phyloP scores from a whole-genome alignment of 148 eudicot species.

The Simmondsia chinensis region DNA sequence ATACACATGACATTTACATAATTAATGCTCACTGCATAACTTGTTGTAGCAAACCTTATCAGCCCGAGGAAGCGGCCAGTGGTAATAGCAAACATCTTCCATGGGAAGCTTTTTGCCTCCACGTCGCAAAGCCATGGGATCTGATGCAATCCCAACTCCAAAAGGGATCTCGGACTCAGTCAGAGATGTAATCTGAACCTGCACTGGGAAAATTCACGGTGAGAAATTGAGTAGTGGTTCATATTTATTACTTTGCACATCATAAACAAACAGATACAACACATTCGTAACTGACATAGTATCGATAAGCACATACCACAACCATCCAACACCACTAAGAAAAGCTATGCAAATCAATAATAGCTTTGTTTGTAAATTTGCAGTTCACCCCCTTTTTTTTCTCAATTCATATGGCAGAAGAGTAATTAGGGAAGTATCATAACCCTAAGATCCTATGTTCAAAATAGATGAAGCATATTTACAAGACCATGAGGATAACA shows the following conservation, averaged over 20 bases:
- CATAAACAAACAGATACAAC: background rate
- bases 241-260: background rate
- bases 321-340: no score
- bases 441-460: no score
- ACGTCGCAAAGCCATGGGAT: conserved; percentile 88
- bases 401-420: no score
- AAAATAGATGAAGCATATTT: no score
- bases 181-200: conserved; percentile 68
- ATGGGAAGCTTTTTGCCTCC: conserved; percentile 89
- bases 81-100: conserved; percentile 89
- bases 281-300: no score
- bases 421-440: no score
- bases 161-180: conserved; percentile 51
- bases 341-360: no score
- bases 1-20: background rate
- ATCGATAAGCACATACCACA: no score
- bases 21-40: conserved; percentile 2
- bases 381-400: no score
- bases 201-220: conserved; percentile 10
- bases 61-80: conserved; percentile 77
- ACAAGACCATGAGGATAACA: no score
- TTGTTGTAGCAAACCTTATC: conserved; percentile 44
- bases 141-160: conserved; percentile 82
- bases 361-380: no score
- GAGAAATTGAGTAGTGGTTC: conserved; percentile 1